Conservation (phyloP, 2,329 filamentous ascomycete genomes). For the Chaetomium sp. region DNA sequence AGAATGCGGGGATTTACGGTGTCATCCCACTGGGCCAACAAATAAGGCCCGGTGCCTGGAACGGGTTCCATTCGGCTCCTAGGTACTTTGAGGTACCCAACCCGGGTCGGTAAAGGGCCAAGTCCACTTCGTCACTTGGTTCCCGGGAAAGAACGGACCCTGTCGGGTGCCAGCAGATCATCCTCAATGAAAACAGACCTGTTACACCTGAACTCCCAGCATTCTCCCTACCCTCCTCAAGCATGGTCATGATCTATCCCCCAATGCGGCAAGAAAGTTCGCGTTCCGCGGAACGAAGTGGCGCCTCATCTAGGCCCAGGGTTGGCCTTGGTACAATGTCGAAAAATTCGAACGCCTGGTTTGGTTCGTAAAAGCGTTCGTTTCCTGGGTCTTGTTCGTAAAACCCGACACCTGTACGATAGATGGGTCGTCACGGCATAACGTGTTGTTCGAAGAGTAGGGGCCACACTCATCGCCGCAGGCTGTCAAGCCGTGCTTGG, state of each 20-base stretch:
- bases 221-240: neutral
- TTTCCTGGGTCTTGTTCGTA: neutral
- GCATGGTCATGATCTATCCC: neutral
- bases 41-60: neutral
- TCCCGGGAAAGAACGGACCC: neutral
- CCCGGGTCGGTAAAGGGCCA: neutral
- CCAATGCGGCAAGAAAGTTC: neutral
- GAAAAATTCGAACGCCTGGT: neutral
- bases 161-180: neutral
- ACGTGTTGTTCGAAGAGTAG: neutral
- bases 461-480: conserved; percentile 58
- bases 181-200: neutral
- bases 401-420: neutral
- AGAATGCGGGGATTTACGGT: neutral
- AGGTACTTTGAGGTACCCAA: no score
- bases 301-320: no score
- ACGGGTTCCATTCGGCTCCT: neutral
- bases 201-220: conserved; percentile 7
- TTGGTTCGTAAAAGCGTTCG: neutral
- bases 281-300: neutral
- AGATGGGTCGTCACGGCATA: neutral
- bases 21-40: neutral
- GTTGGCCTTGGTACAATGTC: neutral
- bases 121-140: neutral
- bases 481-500: conserved; percentile 87